Conservation (phyloP, 78 protist genomes). For the Chrysochromulina parva region DNA sequence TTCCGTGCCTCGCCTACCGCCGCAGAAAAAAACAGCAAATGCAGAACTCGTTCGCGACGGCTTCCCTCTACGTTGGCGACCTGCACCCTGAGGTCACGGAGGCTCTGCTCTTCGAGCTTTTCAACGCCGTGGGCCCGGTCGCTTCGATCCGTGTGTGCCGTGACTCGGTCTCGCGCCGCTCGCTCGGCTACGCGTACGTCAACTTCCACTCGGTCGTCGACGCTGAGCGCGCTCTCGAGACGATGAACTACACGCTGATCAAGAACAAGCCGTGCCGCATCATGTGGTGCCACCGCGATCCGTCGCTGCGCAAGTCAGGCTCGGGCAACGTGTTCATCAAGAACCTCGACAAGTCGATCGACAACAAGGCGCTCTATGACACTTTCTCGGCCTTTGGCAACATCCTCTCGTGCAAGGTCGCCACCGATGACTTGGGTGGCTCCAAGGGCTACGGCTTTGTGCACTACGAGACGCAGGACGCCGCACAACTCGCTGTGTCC, state of each 20-base stretch:
- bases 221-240: slow-evolving; percentile 96
- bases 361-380: slow-evolving; percentile 87
- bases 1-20: too few relatives aligned
- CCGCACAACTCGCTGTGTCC: slow-evolving; percentile 85
- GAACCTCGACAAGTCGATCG: slow-evolving; percentile 86
- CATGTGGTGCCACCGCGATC: slow-evolving; percentile 98
- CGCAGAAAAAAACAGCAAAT: slow-evolving; percentile 41
- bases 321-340: slow-evolving; percentile 97
- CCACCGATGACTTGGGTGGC: slow-evolving; percentile 51
- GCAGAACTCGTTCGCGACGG: slow-evolving; percentile 15
- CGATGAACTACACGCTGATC: slow-evolving; percentile 88
- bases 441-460: slow-evolving; percentile 91
- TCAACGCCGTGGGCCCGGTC: slow-evolving; percentile 88
- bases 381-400: slow-evolving; percentile 83
- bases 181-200: slow-evolving; percentile 97
- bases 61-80: slow-evolving; percentile 84
- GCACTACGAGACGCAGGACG: slow-evolving; percentile 89
- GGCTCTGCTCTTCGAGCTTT: slow-evolving; percentile 80
- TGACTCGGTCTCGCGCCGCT: slow-evolving; percentile 85
- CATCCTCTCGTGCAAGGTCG: slow-evolving; percentile 77
- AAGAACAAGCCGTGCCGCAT: slow-evolving; percentile 89
- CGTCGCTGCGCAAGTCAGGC: slow-evolving; percentile 90
- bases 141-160: slow-evolving; percentile 94
- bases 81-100: slow-evolving; percentile 80
- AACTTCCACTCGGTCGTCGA: slow-evolving; percentile 84